Conservation (phyloP, 2,329 filamentous ascomycete species). For the Plectosphaerella sp. region DNA sequence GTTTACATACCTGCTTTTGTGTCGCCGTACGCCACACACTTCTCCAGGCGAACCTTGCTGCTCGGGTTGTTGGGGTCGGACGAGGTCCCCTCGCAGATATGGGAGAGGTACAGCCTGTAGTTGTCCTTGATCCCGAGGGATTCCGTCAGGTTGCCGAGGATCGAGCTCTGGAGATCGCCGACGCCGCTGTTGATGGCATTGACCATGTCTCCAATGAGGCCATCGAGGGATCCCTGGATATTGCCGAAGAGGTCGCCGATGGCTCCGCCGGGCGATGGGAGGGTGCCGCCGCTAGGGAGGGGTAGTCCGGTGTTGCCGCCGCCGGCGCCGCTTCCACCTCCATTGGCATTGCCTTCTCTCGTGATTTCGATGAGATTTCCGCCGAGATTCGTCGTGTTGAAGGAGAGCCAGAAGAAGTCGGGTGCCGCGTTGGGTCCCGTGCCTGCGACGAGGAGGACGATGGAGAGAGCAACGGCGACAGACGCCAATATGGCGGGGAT, state of each 20-base stretch:
- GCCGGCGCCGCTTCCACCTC: slow-evolving; percentile 4
- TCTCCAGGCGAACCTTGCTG: slow-evolving; percentile 6
- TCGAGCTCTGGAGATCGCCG: slow-evolving; percentile 15
- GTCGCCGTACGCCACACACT: slow-evolving; percentile 10
- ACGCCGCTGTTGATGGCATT: slow-evolving; percentile 11
- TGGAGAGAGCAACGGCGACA: slow-evolving; percentile 30
- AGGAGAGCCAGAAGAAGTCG: slow-evolving; percentile 9
- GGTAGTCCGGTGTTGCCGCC: slow-evolving; percentile 4
- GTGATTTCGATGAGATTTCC: slow-evolving; percentile 10
- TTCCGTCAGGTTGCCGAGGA: slow-evolving; percentile 15
- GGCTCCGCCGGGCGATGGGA: slow-evolving; percentile 1
- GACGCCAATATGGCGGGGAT: slow-evolving; percentile 8
- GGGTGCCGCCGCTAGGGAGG: background rate
- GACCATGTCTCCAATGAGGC: slow-evolving; percentile 13
- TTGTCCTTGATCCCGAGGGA: slow-evolving; percentile 14
- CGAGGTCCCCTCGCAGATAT: slow-evolving; percentile 16
- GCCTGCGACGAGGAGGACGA: slow-evolving; percentile 7
- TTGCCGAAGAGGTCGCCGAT: slow-evolving; percentile 6
- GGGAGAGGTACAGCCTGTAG: slow-evolving; percentile 14
- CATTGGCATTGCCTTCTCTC: slow-evolving; percentile 5
- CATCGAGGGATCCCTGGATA: slow-evolving; percentile 8
- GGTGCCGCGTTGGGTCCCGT: slow-evolving; percentile 4
- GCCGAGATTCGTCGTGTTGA: slow-evolving; percentile 14
- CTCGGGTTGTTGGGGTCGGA: slow-evolving; percentile 4
- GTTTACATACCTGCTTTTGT: slow-evolving; percentile 2